phyloP scores from a whole-genome alignment of 306 rosid genomes.

The Begonia loranthoides region DNA sequence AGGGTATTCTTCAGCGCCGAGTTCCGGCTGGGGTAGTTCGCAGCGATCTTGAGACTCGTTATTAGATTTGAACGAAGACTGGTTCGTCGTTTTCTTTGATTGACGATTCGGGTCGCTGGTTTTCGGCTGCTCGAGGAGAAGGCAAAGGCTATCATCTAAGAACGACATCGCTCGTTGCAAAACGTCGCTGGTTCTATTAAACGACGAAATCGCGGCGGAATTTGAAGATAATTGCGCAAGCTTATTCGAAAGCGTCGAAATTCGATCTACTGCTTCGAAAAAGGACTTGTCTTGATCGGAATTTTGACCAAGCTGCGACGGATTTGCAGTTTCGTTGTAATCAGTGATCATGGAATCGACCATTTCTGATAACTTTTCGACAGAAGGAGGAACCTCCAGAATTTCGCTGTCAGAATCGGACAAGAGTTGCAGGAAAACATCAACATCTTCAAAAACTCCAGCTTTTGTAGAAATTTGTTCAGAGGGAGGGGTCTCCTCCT shows the following conservation, averaged over 20 bases:
- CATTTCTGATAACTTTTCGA: conserved; percentile 28
- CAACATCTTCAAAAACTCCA: conserved; percentile 32
- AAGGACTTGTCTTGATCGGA: conserved; percentile 27
- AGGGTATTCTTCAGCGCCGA: conserved; percentile 17
- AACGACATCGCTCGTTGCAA: conserved; percentile 39
- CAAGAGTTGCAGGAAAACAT: conserved; percentile 19
- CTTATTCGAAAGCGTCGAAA: conserved; percentile 24
- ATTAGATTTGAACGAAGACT: no score
- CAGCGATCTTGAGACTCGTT: background rate
- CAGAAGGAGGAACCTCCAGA: conserved; percentile 24
- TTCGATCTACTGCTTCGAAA: conserved; percentile 26
- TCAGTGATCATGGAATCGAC: conserved; percentile 27
- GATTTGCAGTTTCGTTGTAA: conserved; percentile 13
- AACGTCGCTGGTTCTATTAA: conserved; percentile 32
- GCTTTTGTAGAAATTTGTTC: conserved; percentile 1
- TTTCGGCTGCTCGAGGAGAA: conserved; percentile 39
- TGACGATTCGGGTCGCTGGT: conserved; percentile 11
- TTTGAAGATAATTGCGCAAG: conserved; percentile 8
- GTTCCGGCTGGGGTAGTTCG: conserved; percentile 2
- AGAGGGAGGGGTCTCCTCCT: background rate
- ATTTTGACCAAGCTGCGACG: conserved; percentile 22
- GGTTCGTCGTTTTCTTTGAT: no score
- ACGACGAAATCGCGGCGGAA: conserved; percentile 11
- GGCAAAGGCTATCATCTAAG: conserved; percentile 59
- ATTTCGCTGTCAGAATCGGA: background rate